phyloP scores from a whole-genome alignment of 768 basidiomycete species.

The Auriculariales sp. region DNA sequence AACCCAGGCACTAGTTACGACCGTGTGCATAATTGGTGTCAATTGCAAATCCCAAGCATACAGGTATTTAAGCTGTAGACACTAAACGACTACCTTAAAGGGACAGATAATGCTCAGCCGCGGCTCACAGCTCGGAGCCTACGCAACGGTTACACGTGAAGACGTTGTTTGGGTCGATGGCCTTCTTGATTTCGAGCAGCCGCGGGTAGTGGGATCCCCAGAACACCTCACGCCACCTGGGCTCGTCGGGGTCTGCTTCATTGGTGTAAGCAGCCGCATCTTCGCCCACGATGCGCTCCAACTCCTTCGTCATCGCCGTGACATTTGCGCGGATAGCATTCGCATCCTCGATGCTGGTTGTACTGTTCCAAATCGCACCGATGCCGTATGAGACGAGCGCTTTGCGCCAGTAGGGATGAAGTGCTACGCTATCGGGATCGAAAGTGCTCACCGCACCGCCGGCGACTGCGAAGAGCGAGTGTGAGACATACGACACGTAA shows the following conservation, averaged over 20 bases:
- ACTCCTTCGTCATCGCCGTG: constrained; percentile 11
- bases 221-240: constrained; percentile 26
- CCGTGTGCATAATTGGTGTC: too few relatives aligned
- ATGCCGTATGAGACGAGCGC: constrained; percentile 20
- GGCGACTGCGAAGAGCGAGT: constrained; percentile 22
- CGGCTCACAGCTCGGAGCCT: constrained; percentile 36
- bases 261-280: constrained; percentile 35
- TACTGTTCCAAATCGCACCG: constrained; percentile 11
- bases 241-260: constrained; percentile 30
- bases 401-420: constrained; percentile 35
- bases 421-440: constrained; percentile 23
- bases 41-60: too few relatives aligned
- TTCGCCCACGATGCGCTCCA: constrained; percentile 18
- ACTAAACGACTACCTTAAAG: too few relatives aligned
- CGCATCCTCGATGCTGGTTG: constrained; percentile 9
- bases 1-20: too few relatives aligned
- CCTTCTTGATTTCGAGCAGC: constrained; percentile 27
- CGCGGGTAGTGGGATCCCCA: constrained; percentile 29
- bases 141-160: constrained; percentile 34
- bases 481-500: too few relatives aligned
- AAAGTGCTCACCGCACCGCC: constrained; percentile 29
- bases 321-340: constrained; percentile 8
- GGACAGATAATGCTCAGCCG: too few relatives aligned
- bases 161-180: constrained; percentile 28
- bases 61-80: too few relatives aligned